Evolutionary conservation across 1,284 basidiomycete genomes (phyloP).

Genomic region (Ceratobasidium theobromae): DNA sequence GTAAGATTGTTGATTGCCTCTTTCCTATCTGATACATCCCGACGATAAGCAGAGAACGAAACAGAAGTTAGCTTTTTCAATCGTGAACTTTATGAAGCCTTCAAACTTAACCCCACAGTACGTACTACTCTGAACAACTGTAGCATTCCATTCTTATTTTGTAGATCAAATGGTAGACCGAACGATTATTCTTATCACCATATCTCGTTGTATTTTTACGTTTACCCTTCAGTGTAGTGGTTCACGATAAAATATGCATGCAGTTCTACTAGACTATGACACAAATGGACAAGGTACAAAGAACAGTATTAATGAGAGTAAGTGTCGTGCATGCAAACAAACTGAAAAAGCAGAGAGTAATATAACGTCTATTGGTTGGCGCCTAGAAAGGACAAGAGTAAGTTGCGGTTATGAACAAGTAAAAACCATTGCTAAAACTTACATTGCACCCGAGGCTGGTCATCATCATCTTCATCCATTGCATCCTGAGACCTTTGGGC

Average conservation of each 20-base stretch:
- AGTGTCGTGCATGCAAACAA: conserved; percentile 22
- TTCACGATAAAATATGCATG: conserved; percentile 36
- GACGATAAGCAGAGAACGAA: conserved; percentile 73
- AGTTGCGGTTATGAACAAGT: not conserved
- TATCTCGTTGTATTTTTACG: not conserved
- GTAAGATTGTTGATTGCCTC: conserved; percentile 49
- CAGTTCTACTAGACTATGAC: conserved; percentile 31
- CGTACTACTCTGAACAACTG: conserved; percentile 24
- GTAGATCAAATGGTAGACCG: conserved; percentile 60
- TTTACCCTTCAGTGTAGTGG: conserved; percentile 1
- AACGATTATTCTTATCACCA: not conserved
- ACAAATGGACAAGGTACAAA: conserved; percentile 25
- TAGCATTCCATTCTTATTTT: not conserved
- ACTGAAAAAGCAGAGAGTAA: conserved; percentile 15
- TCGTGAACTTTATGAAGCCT: conserved; percentile 69
- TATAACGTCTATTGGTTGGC: conserved; percentile 29
- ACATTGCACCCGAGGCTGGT: conserved; percentile 77
- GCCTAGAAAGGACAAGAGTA: not conserved
- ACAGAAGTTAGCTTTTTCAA: conserved; percentile 92
- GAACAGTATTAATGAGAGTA: conserved; percentile 25
- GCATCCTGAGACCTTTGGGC: conserved; percentile 54
- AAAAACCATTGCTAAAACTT: conserved; percentile 49
- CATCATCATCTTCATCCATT: conserved; percentile 84
- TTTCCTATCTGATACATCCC: too few species aligned
- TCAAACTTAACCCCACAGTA: conserved; percentile 81